Percentiles rank a stretch among this genome's conserved stretches.
phyloP scores from a whole-genome alignment of 2,329 filamentous ascomycete species.

The Calonectria crousiana region DNA sequence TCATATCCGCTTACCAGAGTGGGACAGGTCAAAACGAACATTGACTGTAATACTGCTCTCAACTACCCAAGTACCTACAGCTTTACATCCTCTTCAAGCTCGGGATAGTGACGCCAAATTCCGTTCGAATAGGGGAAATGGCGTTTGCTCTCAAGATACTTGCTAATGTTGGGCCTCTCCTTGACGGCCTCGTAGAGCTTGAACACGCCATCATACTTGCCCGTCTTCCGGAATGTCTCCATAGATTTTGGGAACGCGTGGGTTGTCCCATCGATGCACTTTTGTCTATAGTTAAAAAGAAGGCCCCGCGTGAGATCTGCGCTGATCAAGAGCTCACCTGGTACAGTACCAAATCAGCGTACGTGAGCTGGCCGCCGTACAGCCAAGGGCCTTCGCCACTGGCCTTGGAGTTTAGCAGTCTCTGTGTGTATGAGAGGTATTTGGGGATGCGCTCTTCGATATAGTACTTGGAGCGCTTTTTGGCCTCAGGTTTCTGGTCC shows the following conservation, averaged over 20 bases:
- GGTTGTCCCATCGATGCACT: constrained; percentile 68
- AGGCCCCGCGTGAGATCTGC: neutral
- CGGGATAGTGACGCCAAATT: constrained; percentile 79
- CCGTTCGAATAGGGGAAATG: constrained; percentile 72
- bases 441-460: constrained; percentile 75
- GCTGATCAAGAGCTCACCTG: constrained; percentile 63
- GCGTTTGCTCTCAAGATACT: constrained; percentile 75
- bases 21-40: neutral
- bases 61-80: neutral
- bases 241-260: constrained; percentile 80
- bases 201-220: constrained; percentile 73
- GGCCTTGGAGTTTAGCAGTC: constrained; percentile 68
- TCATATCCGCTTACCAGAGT: neutral
- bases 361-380: constrained; percentile 73
- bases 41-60: neutral
- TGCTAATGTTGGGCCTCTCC: constrained; percentile 72
- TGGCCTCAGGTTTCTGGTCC: constrained; percentile 78
- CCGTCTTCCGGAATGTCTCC: constrained; percentile 63
- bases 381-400: constrained; percentile 73
- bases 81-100: constrained; percentile 68
- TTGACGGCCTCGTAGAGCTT: constrained; percentile 73
- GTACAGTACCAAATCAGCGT: constrained; percentile 80
- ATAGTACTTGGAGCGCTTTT: constrained; percentile 69
- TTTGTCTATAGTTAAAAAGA: constrained; percentile 10
- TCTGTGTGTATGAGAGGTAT: constrained; percentile 78